A percentile compares a stretch with the other conserved stretches of the same genome.
These are phyloP conservation scores for Huntiella savannae DNA, from an alignment of 2,329 filamentous ascomycete species.

Conservation along the genomic window DNA sequence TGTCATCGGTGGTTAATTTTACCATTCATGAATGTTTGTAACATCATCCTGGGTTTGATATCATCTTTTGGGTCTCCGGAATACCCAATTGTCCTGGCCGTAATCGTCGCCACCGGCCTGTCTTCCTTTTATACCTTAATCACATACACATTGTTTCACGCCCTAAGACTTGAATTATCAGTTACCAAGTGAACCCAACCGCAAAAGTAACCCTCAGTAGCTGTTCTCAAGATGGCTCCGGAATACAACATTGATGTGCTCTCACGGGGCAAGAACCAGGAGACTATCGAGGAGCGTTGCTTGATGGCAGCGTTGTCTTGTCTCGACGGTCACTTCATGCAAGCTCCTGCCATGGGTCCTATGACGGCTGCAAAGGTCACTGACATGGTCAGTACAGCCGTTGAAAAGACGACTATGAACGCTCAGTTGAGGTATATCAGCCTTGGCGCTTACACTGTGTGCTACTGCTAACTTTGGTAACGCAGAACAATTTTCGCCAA, in stretches of 20 bases:
- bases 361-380: slow-evolving; percentile 34
- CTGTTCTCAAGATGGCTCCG: background rate
- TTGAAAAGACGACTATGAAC: slow-evolving; percentile 44
- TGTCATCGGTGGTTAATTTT: no score
- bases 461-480: background rate
- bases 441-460: background rate
- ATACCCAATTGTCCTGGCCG: no score
- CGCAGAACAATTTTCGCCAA: slow-evolving; percentile 37
- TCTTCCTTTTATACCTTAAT: no score
- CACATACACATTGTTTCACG: no score
- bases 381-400: slow-evolving; percentile 37
- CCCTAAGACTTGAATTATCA: no score
- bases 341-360: slow-evolving; percentile 36
- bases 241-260: slow-evolving; percentile 1
- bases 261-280: slow-evolving; percentile 12
- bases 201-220: no score
- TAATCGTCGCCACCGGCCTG: no score
- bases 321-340: slow-evolving; percentile 41
- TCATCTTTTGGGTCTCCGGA: no score
- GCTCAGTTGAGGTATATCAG: slow-evolving; percentile 35
- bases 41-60: no score
- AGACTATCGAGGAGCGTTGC: slow-evolving; percentile 44
- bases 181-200: no score
- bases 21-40: no score
- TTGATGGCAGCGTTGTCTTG: slow-evolving; percentile 42